phyloP scores from a whole-genome alignment of 495 filamentous ascomycete species.

The Mytilinidion resinicola region DNA sequence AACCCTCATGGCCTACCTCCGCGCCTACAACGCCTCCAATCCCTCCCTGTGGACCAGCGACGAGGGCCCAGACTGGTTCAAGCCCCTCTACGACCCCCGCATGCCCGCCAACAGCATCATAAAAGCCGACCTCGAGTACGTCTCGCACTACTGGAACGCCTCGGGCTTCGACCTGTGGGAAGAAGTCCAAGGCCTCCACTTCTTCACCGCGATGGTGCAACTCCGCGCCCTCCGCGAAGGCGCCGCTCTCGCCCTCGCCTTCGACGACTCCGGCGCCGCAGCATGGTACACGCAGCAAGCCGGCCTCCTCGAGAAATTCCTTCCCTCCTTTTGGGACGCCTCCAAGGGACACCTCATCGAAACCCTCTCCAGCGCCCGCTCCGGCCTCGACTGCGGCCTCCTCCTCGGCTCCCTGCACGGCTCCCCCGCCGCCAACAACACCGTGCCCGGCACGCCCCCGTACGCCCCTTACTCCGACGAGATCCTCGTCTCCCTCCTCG shows the following conservation, averaged over 20 bases:
- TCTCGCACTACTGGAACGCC: constrained; percentile 41
- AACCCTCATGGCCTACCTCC: constrained; percentile 43
- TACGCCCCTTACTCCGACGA: constrained; percentile 37
- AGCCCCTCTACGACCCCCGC: constrained; percentile 29
- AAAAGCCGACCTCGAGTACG: constrained; percentile 40
- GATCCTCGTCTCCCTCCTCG: constrained; percentile 36
- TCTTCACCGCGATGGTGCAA: constrained; percentile 56
- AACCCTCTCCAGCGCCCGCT: constrained; percentile 29
- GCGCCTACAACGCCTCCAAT: constrained; percentile 33
- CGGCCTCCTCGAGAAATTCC: constrained; percentile 24
- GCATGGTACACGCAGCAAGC: constrained; percentile 37
- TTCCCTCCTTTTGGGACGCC: constrained; percentile 32
- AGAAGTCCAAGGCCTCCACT: constrained; percentile 49
- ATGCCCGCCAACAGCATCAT: constrained; percentile 30
- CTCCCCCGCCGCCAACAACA: background rate
- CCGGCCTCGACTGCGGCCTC: constrained; percentile 38
- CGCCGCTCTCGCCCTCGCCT: constrained; percentile 29
- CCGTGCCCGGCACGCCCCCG: constrained; percentile 2
- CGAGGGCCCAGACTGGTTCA: constrained; percentile 29
- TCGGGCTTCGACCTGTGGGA: constrained; percentile 51
- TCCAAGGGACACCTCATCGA: constrained; percentile 35
- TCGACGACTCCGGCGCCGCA: constrained; percentile 33
- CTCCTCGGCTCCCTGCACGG: constrained; percentile 38
- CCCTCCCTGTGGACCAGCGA: constrained; percentile 30
- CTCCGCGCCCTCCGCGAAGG: constrained; percentile 39